phyloP scores from a whole-genome alignment of 2,329 filamentous ascomycete species.

The Colletotrichum sp. region DNA sequence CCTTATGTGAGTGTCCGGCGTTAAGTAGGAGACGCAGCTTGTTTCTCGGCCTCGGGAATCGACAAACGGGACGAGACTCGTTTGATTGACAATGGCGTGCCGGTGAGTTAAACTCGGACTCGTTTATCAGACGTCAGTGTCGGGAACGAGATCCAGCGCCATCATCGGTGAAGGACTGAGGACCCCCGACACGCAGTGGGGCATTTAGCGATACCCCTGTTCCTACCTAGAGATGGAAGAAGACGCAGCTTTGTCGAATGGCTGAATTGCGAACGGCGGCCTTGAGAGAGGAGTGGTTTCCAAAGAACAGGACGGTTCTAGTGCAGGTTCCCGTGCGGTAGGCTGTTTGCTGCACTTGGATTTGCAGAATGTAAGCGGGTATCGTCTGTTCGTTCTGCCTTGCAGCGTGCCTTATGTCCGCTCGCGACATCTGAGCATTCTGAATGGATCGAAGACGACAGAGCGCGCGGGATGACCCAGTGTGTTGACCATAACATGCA shows the following conservation, averaged over 20 bases:
- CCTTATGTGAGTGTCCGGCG: background rate
- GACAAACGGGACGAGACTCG: background rate
- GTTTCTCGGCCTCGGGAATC: background rate
- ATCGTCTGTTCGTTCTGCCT: background rate
- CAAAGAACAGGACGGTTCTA: background rate
- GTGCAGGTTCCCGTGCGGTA: slow-evolving; percentile 10
- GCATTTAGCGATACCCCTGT: background rate
- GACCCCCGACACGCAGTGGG: background rate
- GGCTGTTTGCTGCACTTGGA: background rate
- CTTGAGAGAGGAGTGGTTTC: background rate
- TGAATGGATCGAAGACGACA: background rate
- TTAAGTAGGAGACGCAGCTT: background rate
- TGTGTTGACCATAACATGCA: background rate
- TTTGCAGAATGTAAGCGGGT: background rate
- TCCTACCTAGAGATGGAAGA: background rate
- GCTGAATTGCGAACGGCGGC: background rate
- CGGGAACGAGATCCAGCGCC: background rate
- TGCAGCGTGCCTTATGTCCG: background rate
- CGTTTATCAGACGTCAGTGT: background rate
- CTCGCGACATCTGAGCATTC: background rate
- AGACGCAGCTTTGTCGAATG: background rate
- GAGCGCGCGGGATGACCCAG: background rate
- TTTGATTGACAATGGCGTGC: background rate
- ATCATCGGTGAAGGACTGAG: background rate
- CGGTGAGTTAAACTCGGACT: background rate